These are phyloP conservation scores for Mycena citricolor DNA, from an alignment of 1,284 basidiomycete species.

Conservation along the genomic window DNA sequence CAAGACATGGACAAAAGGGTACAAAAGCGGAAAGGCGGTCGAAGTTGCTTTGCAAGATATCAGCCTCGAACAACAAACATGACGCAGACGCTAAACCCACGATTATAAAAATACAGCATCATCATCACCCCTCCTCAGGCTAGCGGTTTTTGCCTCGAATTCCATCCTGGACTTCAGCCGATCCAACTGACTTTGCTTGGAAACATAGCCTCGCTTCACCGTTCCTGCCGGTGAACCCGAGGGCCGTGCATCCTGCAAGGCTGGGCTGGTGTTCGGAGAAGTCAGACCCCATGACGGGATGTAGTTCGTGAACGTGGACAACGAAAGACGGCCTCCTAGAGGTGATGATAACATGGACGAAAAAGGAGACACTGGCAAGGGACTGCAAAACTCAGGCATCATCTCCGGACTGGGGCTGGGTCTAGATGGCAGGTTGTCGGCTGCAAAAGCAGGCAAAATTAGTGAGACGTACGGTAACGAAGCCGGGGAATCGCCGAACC, in stretches of 20 bases:
- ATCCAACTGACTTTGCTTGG: conserved; percentile 62
- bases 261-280: conserved; percentile 40
- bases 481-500: conserved; percentile 56
- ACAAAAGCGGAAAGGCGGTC: conserved; percentile 18
- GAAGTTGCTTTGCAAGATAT: too few species aligned
- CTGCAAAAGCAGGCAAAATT: conserved; percentile 34
- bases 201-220: conserved; percentile 43
- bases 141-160: conserved; percentile 31
- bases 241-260: conserved; percentile 22
- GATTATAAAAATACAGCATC: conserved; percentile 44
- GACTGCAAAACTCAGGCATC: too few species aligned
- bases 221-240: conserved; percentile 16
- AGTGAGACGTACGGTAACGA: conserved; percentile 58
- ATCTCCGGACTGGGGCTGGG: too few species aligned
- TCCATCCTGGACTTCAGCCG: conserved; percentile 54
- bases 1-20: conserved; percentile 26
- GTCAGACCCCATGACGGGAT: conserved; percentile 44
- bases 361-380: conserved; percentile 35
- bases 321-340: conserved; percentile 48
- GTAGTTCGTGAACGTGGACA: conserved; percentile 54
- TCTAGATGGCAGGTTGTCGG: too few species aligned
- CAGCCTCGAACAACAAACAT: not conserved
- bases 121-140: conserved; percentile 34
- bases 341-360: conserved; percentile 52
- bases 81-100: conserved; percentile 24